Evolutionary conservation across 768 basidiomycete genomes (phyloP).

Genomic region (Boletus vermiculosoides): DNA sequence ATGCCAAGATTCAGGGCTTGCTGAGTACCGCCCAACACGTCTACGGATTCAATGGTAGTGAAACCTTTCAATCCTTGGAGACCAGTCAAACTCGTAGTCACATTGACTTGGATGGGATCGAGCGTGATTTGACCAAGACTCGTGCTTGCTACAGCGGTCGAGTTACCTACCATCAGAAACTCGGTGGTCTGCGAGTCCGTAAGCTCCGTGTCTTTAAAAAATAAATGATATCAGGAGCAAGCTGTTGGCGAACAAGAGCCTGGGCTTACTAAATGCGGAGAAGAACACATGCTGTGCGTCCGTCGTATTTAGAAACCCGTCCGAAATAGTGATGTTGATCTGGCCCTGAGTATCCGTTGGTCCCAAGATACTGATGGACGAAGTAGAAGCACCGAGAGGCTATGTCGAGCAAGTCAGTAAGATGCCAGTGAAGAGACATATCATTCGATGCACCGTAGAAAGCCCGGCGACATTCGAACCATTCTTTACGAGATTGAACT

Average conservation of each 20-base stretch:
- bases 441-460: conserved; percentile 44
- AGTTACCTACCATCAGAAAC: conserved; percentile 60
- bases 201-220: conserved; percentile 50
- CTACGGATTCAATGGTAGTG: conserved; percentile 56
- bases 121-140: conserved; percentile 67
- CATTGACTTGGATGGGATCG: conserved; percentile 70
- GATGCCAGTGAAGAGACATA: not conserved
- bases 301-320: conserved; percentile 52
- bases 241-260: not conserved
- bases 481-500: conserved; percentile 59
- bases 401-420: conserved; percentile 25
- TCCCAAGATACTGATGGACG: conserved; percentile 51
- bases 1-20: conserved; percentile 61
- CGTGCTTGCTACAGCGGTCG: conserved; percentile 57
- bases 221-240: not conserved
- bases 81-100: conserved; percentile 58
- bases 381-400: conserved; percentile 65
- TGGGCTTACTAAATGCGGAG: conserved; percentile 54
- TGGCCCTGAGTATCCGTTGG: conserved; percentile 56
- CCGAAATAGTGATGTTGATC: conserved; percentile 60
- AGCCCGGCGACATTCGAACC: conserved; percentile 54
- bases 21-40: conserved; percentile 62
- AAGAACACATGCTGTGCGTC: conserved; percentile 50
- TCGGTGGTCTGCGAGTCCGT: conserved; percentile 47
- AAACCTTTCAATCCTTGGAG: conserved; percentile 58